A percentile compares a stretch with the other conserved stretches of the same genome.
These are phyloP conservation scores for Fusarium poae DNA, from an alignment of 2,329 filamentous ascomycete genomes.

Conservation along the genomic window DNA sequence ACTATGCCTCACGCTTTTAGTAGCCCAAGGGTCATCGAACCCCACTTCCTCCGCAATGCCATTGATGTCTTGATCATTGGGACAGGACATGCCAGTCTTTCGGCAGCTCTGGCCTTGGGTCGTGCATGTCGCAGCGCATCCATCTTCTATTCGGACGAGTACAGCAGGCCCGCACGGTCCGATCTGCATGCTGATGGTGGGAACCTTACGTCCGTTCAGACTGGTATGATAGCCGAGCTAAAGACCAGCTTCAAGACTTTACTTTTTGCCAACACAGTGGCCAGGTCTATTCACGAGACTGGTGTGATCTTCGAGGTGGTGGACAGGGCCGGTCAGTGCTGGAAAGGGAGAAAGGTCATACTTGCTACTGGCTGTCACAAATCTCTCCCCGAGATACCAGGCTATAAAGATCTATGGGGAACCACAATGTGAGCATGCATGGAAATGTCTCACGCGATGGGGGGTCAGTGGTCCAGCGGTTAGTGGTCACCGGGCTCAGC, in stretches of 20 bases:
- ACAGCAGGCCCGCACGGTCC: accelerated
- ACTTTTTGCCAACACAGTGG: neutral
- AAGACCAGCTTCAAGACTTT: constrained; percentile 1
- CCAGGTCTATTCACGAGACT: neutral
- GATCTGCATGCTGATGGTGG: accelerated
- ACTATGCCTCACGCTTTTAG: neutral
- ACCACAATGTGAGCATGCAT: neutral
- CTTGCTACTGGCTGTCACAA: neutral
- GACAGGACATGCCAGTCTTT: neutral
- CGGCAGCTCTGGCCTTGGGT: neutral
- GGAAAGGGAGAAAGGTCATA: constrained; percentile 16
- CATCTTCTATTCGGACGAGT: neutral
- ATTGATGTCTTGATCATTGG: constrained; percentile 16
- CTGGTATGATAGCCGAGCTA: neutral
- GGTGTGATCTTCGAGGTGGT: constrained; percentile 2
- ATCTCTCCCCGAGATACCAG: neutral
- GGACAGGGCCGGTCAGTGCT: neutral
- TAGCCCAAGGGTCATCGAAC: neutral
- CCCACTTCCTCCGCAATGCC: constrained; percentile 24
- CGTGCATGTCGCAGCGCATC: neutral
- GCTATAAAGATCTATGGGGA: neutral
- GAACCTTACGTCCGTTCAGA: accelerated
- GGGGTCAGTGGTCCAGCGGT: too few species aligned
- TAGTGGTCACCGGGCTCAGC: too few species aligned
- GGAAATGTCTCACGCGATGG: accelerated